Conservation (phyloP, 352 stramenopile genomes). For the Stramenopiles sp. region DNA sequence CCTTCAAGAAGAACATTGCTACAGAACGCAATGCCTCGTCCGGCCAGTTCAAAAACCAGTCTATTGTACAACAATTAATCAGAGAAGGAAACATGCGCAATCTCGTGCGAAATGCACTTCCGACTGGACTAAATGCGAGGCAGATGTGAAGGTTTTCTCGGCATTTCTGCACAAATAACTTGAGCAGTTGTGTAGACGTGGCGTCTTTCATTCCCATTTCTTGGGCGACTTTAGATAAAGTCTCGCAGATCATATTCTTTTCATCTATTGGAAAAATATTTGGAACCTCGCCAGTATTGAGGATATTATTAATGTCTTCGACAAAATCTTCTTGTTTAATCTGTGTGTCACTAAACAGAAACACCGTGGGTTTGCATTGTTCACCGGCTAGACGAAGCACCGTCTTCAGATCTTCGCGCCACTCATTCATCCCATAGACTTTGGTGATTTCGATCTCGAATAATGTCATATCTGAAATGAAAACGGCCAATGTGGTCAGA, state of each 20-base stretch:
- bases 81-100: slow-evolving; percentile 85
- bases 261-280: slow-evolving; percentile 4
- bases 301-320: slow-evolving; percentile 72
- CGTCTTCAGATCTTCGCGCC: slow-evolving; percentile 57
- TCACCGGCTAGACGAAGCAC: slow-evolving; percentile 48
- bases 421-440: slow-evolving; percentile 70
- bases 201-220: slow-evolving; percentile 20
- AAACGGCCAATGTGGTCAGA: slow-evolving; percentile 61
- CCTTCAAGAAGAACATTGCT: slow-evolving; percentile 65
- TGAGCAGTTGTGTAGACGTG: slow-evolving; percentile 20
- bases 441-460: slow-evolving; percentile 85
- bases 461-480: slow-evolving; percentile 69
- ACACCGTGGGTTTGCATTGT: slow-evolving; percentile 60
- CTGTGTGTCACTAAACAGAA: slow-evolving; percentile 75
- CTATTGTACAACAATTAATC: too few species aligned
- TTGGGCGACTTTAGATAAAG: slow-evolving; percentile 20
- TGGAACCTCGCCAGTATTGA: slow-evolving; percentile 49
- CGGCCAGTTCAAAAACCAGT: slow-evolving; percentile 88
- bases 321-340: slow-evolving; percentile 73
- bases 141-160: slow-evolving; percentile 80
- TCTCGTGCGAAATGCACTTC: slow-evolving; percentile 68
- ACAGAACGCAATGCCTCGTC: slow-evolving; percentile 73
- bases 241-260: background rate
- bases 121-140: slow-evolving; percentile 70
- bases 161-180: slow-evolving; percentile 66